Evolutionary conservation across 75 land plant genomes (phyloP).

Genomic region (Selaginella moellendorffii): DNA sequence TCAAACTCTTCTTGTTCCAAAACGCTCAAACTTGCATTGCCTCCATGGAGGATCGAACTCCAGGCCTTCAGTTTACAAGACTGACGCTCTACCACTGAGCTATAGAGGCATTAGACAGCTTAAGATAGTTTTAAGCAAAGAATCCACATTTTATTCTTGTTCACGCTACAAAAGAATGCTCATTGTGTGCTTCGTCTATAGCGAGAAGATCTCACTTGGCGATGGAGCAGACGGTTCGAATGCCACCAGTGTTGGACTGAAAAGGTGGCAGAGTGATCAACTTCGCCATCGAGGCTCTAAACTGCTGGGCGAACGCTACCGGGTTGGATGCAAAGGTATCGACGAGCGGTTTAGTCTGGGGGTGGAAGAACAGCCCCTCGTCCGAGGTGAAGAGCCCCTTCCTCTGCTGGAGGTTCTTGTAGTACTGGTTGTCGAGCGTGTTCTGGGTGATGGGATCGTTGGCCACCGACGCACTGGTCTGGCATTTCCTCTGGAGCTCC

Average conservation of each 20-base stretch:
- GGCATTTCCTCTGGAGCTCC: background rate
- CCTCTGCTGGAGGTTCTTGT: constrained; percentile 28
- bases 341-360: background rate
- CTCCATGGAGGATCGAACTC: constrained; percentile 4
- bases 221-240: background rate
- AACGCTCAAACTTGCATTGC: no score
- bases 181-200: no score
- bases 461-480: background rate
- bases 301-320: background rate
- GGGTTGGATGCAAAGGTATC: background rate
- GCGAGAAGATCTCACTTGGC: constrained; percentile 2
- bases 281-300: background rate
- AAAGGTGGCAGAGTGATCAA: background rate
- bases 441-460: constrained; percentile 25
- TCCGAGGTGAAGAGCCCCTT: constrained; percentile 41
- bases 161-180: no score
- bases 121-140: no score
- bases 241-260: background rate
- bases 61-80: constrained; percentile 2
- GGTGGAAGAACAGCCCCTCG: constrained; percentile 17
- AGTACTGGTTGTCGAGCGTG: constrained; percentile 32
- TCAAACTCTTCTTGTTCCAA: no score
- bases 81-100: constrained; percentile 4
- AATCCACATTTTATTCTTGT: no score
- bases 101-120: constrained; percentile 1